Conservation (phyloP, 2,329 filamentous ascomycete genomes). For the Nemania sp. region DNA sequence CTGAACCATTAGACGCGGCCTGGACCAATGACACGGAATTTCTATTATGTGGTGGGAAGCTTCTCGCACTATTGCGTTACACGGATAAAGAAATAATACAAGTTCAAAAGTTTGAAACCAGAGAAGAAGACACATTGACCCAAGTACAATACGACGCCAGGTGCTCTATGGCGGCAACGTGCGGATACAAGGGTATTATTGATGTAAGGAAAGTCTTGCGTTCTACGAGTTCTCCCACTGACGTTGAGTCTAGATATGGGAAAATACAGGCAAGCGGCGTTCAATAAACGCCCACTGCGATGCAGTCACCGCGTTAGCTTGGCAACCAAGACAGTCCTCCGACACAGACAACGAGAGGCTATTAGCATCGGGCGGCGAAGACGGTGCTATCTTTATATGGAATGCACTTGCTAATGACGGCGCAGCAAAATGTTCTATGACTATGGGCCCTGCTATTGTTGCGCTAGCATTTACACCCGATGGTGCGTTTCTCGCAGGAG, state of each 20-base stretch:
- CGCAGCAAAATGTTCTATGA: conserved; percentile 70
- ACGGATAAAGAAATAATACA: conserved; percentile 60
- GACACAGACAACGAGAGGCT: conserved; percentile 63
- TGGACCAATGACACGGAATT: conserved; percentile 72
- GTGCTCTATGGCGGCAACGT: conserved; percentile 67
- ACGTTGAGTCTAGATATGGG: conserved; percentile 61
- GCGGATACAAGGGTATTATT: conserved; percentile 69
- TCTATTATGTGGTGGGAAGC: conserved; percentile 68
- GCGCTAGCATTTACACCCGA: conserved; percentile 72
- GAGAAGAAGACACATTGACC: conserved; percentile 65
- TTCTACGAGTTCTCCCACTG: conserved; percentile 4
- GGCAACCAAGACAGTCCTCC: conserved; percentile 66
- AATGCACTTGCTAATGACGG: conserved; percentile 67
- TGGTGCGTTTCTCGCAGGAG: conserved; percentile 72
- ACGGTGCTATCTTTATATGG: conserved; percentile 73
- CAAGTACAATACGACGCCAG: conserved; percentile 68
- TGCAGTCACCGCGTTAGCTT: conserved; percentile 68
- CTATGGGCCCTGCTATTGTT: conserved; percentile 69
- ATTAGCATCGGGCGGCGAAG: conserved; percentile 71
- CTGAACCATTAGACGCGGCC: conserved; percentile 67
- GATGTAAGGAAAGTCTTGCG: conserved; percentile 63
- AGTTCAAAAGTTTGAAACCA: conserved; percentile 64
- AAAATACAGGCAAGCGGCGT: conserved; percentile 64
- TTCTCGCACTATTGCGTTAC: conserved; percentile 63
- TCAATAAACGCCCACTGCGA: conserved; percentile 71